These are phyloP conservation scores for Elongisporangium senticosum DNA, from an alignment of 352 stramenopile genomes.

Conservation along the genomic window DNA sequence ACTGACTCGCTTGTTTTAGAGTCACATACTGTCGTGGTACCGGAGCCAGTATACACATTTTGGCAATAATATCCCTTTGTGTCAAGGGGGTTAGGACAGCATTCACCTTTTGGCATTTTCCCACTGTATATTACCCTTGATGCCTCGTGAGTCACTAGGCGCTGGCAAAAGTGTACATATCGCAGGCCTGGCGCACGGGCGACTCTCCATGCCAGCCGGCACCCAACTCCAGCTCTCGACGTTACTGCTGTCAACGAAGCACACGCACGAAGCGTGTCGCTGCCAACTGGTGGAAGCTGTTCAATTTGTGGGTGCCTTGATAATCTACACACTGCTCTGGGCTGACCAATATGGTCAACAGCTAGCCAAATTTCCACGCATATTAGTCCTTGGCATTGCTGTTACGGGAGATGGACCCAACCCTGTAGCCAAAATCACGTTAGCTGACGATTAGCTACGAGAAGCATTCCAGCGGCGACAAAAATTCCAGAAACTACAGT, in stretches of 20 bases:
- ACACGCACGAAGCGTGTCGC: not conserved
- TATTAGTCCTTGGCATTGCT: too few relatives aligned
- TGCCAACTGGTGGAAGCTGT: not conserved
- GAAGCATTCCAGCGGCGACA: not conserved
- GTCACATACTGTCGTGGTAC: too few relatives aligned
- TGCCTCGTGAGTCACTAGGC: too few relatives aligned
- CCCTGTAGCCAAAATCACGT: not conserved
- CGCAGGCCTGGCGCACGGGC: not conserved
- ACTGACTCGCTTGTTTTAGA: too few relatives aligned
- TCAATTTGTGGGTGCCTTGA: not conserved
- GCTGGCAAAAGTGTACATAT: not conserved
- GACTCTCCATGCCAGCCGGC: not conserved
- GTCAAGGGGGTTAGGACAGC: too few relatives aligned
- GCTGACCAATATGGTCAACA: too few relatives aligned
- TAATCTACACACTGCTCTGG: too few relatives aligned
- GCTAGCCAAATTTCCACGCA: not conserved
- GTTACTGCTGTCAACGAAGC: not conserved
- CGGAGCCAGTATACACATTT: too few relatives aligned
- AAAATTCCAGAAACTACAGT: not conserved
- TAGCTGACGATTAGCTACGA: not conserved
- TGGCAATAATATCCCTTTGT: too few relatives aligned
- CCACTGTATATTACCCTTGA: too few relatives aligned
- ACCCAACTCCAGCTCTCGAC: not conserved
- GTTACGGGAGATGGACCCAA: too few relatives aligned
- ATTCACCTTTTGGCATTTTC: too few relatives aligned